phyloP scores from a whole-genome alignment of 441 rosid species.

The Macaranga tanarius region DNA sequence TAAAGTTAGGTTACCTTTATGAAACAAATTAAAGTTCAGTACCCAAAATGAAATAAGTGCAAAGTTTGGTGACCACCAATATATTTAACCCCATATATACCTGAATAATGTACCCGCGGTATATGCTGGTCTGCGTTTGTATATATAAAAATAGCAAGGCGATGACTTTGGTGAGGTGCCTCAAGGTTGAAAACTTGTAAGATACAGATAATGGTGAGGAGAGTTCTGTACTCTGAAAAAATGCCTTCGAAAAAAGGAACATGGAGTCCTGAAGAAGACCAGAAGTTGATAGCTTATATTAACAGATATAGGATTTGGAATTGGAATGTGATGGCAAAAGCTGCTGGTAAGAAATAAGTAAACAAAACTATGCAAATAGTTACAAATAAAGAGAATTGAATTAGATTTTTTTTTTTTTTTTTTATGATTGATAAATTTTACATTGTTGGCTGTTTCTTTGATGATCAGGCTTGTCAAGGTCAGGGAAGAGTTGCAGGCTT shows the following conservation, averaged over 20 bases:
- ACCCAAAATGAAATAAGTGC: no score
- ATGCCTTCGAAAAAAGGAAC: slow-evolving; percentile 6
- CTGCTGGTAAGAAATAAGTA: slow-evolving; percentile 5
- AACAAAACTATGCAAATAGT: no score
- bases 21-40: no score
- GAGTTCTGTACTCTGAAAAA: background rate
- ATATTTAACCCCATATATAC: no score
- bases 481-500: slow-evolving; percentile 55
- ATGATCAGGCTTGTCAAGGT: slow-evolving; percentile 36
- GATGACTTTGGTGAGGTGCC: background rate
- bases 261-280: slow-evolving; percentile 20
- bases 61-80: no score
- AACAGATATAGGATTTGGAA: slow-evolving; percentile 10
- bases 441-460: no score
- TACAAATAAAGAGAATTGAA: no score
- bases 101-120: background rate
- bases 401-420: no score
- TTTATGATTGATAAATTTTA: no score
- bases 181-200: background rate
- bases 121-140: background rate
- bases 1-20: no score
- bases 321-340: slow-evolving; percentile 23
- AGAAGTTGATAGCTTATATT: slow-evolving; percentile 12
- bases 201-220: background rate
- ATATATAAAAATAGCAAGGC: background rate